Evolutionary conservation across 441 rosid genomes (phyloP).

Genomic region (Mallotus japonicus): DNA sequence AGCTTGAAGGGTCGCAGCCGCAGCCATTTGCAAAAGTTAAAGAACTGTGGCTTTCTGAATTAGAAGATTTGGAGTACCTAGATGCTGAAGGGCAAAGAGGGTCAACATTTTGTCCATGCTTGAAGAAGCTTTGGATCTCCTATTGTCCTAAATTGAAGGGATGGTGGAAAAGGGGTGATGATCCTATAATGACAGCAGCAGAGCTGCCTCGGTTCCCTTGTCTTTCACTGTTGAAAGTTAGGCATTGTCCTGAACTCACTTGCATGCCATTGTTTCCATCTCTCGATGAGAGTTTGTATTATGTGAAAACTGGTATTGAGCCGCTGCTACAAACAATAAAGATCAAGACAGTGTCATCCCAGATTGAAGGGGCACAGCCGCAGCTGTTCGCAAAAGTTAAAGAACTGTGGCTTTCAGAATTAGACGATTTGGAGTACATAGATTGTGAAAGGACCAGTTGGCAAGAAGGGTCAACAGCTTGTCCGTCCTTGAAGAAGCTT

Average conservation of each 20-base stretch:
- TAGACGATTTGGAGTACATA: background rate
- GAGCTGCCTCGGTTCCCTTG: slow-evolving; percentile 18
- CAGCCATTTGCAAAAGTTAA: background rate
- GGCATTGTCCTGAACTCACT: slow-evolving; percentile 15
- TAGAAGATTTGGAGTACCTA: background rate
- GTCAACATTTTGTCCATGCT: background rate
- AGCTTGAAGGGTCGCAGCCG: background rate
- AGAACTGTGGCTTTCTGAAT: background rate
- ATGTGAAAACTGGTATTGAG: background rate
- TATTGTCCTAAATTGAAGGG: slow-evolving; percentile 15
- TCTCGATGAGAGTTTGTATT: background rate
- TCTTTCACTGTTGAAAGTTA: slow-evolving; percentile 14
- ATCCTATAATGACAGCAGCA: background rate
- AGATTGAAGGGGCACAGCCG: background rate
- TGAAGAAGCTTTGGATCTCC: background rate
- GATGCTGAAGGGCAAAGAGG: background rate
- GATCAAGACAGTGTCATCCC: background rate
- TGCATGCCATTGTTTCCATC: slow-evolving; percentile 30
- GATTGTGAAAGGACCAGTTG: background rate
- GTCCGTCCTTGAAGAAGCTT: slow-evolving; percentile 6
- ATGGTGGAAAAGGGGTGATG: slow-evolving; percentile 16
- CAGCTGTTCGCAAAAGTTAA: too few relatives aligned
- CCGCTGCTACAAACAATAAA: slow-evolving; percentile 6
- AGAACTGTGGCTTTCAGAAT: too few relatives aligned
- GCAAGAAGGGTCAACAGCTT: background rate